Evolutionary conservation across 1,284 basidiomycete genomes (phyloP).

Genomic region (Apiotrichum mycotoxinovorans): DNA sequence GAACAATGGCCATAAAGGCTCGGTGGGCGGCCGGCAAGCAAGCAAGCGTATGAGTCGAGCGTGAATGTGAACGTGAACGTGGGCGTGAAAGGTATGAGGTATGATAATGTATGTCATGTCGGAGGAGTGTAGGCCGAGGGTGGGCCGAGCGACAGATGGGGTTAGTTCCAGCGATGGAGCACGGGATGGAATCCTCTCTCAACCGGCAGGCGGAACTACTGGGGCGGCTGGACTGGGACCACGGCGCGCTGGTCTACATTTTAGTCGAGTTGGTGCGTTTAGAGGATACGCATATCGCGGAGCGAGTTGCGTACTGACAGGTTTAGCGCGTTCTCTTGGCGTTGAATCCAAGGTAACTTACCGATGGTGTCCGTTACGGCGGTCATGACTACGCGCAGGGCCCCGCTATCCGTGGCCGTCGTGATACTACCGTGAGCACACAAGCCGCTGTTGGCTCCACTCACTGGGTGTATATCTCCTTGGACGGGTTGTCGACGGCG

Average conservation of each 20-base stretch:
- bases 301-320: slow-evolving; percentile 20
- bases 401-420: slow-evolving; percentile 87
- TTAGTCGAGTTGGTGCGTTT: neutral
- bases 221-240: too few relatives aligned
- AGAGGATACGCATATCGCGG: slow-evolving; percentile 23
- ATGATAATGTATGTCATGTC: too few relatives aligned
- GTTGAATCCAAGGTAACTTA: slow-evolving; percentile 1
- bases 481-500: slow-evolving; percentile 75
- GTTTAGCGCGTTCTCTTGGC: neutral
- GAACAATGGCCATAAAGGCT: too few relatives aligned
- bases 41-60: too few relatives aligned
- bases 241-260: neutral
- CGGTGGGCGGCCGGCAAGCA: too few relatives aligned
- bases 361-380: slow-evolving; percentile 54
- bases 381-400: slow-evolving; percentile 88
- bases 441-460: slow-evolving; percentile 43
- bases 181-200: too few relatives aligned
- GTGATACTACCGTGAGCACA: slow-evolving; percentile 61
- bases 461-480: slow-evolving; percentile 89
- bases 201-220: too few relatives aligned
- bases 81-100: too few relatives aligned
- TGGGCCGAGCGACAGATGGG: too few relatives aligned
- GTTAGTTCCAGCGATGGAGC: too few relatives aligned
- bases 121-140: too few relatives aligned
- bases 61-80: too few relatives aligned